A percentile compares a stretch with the other conserved stretches of the same genome.
phyloP scores from a whole-genome alignment of 177 flowering plant genomes.

The Vitis hybrid region DNA sequence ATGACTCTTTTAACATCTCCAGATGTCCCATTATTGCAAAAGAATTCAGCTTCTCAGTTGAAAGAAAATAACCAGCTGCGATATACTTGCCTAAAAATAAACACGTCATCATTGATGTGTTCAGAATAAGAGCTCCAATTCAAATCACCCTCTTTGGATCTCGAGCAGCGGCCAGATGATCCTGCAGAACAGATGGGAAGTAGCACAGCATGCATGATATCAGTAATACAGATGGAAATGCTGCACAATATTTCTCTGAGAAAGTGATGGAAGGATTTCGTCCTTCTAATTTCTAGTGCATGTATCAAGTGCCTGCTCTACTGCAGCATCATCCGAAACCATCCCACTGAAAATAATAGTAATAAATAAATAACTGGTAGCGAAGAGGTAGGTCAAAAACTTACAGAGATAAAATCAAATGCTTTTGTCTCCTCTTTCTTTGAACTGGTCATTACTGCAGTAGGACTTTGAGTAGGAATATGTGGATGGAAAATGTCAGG shows the following conservation, averaged over 20 bases:
- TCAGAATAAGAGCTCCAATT: background rate
- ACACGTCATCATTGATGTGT: background rate
- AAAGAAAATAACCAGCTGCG: conserved; percentile 10
- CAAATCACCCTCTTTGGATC: conserved; percentile 66
- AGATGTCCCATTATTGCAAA: conserved; percentile 21
- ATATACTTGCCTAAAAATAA: conserved; percentile 6
- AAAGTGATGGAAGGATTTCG: too few relatives aligned
- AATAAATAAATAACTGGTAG: background rate
- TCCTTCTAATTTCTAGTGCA: too few relatives aligned
- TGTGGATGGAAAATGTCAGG: conserved; percentile 80
- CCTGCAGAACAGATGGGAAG: conserved; percentile 46
- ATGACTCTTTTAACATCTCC: background rate
- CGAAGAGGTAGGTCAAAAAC: conserved; percentile 20
- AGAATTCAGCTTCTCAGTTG: conserved; percentile 6
- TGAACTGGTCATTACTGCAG: conserved; percentile 45
- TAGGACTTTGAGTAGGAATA: conserved; percentile 43
- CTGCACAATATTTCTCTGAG: too few relatives aligned
- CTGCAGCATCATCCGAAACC: too few relatives aligned
- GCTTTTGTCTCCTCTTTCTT: conserved; percentile 92
- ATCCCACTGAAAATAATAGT: too few relatives aligned
- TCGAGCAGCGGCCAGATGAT: conserved; percentile 83
- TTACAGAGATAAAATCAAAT: conserved; percentile 94
- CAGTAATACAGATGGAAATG: too few relatives aligned
- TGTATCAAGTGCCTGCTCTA: too few relatives aligned
- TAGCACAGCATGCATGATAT: background rate